Evolutionary conservation across 1,139 yeast genomes (phyloP).

Genomic region (Arxiozyma telluris): DNA sequence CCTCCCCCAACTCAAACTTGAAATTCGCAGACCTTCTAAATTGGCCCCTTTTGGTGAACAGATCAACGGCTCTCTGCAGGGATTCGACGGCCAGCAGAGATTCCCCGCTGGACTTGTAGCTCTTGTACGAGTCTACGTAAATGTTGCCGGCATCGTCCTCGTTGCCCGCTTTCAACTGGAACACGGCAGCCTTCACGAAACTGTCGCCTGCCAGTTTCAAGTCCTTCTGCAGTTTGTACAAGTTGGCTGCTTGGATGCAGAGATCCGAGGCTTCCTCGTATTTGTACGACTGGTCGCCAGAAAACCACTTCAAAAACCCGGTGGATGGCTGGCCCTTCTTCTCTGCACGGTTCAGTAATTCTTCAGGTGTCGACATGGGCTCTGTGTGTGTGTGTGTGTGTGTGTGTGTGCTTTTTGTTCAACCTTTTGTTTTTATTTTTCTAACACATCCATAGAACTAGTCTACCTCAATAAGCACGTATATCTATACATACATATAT

Average conservation of each 20-base stretch:
- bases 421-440: too few species aligned
- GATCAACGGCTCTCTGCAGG: constrained; percentile 65
- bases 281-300: constrained; percentile 56
- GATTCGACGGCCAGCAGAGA: constrained; percentile 76
- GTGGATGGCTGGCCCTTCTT: constrained; percentile 60
- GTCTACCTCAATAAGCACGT: too few species aligned
- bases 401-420: too few species aligned
- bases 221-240: constrained; percentile 68
- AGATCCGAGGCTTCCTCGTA: constrained; percentile 89
- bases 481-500: too few species aligned
- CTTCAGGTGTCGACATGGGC: constrained; percentile 23
- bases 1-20: constrained; percentile 79
- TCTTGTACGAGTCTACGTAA: constrained; percentile 83
- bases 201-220: constrained; percentile 65
- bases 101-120: constrained; percentile 59
- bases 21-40: constrained; percentile 94
- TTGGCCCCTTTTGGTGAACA: constrained; percentile 85
- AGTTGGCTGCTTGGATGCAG: constrained; percentile 84
- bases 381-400: too few species aligned
- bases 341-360: constrained; percentile 41
- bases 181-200: constrained; percentile 76
- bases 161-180: constrained; percentile 64
- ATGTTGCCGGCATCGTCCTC: constrained; percentile 91
- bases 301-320: constrained; percentile 67
- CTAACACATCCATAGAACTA: too few species aligned